A percentile compares a stretch with the other conserved stretches of the same genome.
phyloP scores from a whole-genome alignment of 345 rosid genomes.

The Euphorbia tirucalli region DNA sequence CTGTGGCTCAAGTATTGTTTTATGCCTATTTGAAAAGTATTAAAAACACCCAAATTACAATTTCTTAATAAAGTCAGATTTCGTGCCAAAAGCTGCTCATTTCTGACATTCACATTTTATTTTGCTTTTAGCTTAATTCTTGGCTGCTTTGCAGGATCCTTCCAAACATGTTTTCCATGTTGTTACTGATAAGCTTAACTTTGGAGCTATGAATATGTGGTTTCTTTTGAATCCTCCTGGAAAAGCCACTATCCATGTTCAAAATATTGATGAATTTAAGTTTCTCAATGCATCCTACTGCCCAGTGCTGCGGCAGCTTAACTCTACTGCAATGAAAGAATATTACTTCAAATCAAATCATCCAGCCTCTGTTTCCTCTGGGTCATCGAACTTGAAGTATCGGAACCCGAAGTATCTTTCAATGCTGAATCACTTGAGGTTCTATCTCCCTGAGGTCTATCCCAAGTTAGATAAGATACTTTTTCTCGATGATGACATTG shows the following conservation, averaged over 20 bases:
- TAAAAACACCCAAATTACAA: background rate
- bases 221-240: slow-evolving; percentile 93
- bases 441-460: slow-evolving; percentile 93
- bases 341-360: slow-evolving; percentile 96
- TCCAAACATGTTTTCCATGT: slow-evolving; percentile 96
- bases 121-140: slow-evolving; percentile 12
- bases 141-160: slow-evolving; percentile 65
- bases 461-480: slow-evolving; percentile 90
- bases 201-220: slow-evolving; percentile 99
- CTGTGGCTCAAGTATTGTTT: background rate
- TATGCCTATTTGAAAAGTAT: slow-evolving; percentile 1
- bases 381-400: slow-evolving; percentile 90
- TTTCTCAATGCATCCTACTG: slow-evolving; percentile 98
- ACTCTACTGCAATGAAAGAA: slow-evolving; percentile 91
- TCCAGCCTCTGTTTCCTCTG: slow-evolving; percentile 71
- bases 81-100: background rate
- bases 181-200: slow-evolving; percentile 91
- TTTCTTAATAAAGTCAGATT: background rate
- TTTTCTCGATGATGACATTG: slow-evolving; percentile 94
- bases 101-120: slow-evolving; percentile 4
- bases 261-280: slow-evolving; percentile 95
- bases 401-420: slow-evolving; percentile 97
- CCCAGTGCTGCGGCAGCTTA: slow-evolving; percentile 94
- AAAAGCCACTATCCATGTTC: slow-evolving; percentile 88
- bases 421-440: slow-evolving; percentile 92